Base-by-base conservation (phyloP, 2,329 filamentous ascomycete genomes). In the Pestalotiopsis sp. region DNA sequence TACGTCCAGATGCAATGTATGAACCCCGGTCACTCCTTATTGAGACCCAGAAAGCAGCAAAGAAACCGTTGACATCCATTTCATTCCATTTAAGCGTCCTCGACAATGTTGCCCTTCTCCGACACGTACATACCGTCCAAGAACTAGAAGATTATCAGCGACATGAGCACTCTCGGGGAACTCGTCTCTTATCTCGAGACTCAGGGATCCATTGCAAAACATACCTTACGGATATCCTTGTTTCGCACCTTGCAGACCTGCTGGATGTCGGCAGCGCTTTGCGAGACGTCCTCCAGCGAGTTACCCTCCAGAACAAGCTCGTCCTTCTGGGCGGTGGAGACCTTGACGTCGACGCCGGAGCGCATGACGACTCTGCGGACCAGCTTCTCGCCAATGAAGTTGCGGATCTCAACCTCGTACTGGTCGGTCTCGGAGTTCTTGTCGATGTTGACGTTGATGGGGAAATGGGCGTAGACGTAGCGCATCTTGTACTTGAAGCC, bases 401-500 rank as follows among this genome's bases (percentile, higher is more conserved):
- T 98, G 84, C 96, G 92, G 88, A 99, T 98, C 91, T 99, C 96
- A 81, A 99, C 93, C 85, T 97, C 92, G 82, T 81, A 92, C 78
- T 91, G 85, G 76, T 91, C 94, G 73, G 93, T 96, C 87, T 98
- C 96, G 80, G 84, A 83, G 90, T 95, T 95, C 92, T 98, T 94
- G 79, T 97, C 94, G 77, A 99, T 85, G 89, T 98, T 98, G 88
- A 99, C 95, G 90, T 99, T 99, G 94, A 99, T 99, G 86, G 96
- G 96, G 83, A 99, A 99, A 92, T 99, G 96, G 83, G 96, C 96
- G 85, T 99, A 99, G 85, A 99, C 96, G 88, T 99, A 99, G 81
- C 97, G 94, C 95, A 99, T 98, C 93, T 99, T 99, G 92, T 99
- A 99, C 89, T 97, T 97, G 93, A 92, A 99, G 77, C 96, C 96